Evolutionary conservation across 768 basidiomycete genomes (phyloP).

Genomic region (Antrodiella citrinella): DNA sequence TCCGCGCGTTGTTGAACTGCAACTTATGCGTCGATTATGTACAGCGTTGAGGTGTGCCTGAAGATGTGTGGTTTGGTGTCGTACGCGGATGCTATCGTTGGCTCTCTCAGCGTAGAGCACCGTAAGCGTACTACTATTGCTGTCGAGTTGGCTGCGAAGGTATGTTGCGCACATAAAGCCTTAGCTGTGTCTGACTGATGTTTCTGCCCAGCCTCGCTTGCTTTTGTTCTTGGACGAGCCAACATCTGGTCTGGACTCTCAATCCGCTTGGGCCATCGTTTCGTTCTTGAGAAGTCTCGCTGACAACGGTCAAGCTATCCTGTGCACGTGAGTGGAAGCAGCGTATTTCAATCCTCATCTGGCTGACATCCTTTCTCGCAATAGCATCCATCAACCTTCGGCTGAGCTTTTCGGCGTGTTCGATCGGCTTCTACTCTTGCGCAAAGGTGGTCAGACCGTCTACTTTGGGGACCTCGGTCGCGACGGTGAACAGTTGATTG

Average conservation of each 20-base stretch:
- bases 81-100: slow-evolving; percentile 61
- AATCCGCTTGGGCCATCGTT: slow-evolving; percentile 80
- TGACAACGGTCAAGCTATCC: slow-evolving; percentile 75
- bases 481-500: slow-evolving; percentile 51
- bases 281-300: slow-evolving; percentile 70
- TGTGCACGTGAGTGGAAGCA: slow-evolving; percentile 51
- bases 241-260: slow-evolving; percentile 78
- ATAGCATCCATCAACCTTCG: slow-evolving; percentile 55
- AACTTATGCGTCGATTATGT: not conserved
- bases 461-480: slow-evolving; percentile 66
- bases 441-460: slow-evolving; percentile 64
- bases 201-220: slow-evolving; percentile 47
- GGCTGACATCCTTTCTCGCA: not conserved
- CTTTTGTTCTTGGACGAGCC: slow-evolving; percentile 87
- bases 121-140: slow-evolving; percentile 81
- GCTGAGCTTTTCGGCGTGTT: slow-evolving; percentile 81
- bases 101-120: slow-evolving; percentile 60
- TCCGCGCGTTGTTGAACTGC: not conserved
- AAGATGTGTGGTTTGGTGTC: slow-evolving; percentile 58
- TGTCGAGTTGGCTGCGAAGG: slow-evolving; percentile 80
- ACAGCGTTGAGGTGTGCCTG: slow-evolving; percentile 46
- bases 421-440: slow-evolving; percentile 69
- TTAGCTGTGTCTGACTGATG: not conserved
- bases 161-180: slow-evolving; percentile 4
- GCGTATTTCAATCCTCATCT: not conserved